A percentile compares a stretch with the other conserved stretches of the same genome.
Evolutionary conservation across 495 filamentous ascomycete species (phyloP).

Genomic region (Penicillium coffeae): DNA sequence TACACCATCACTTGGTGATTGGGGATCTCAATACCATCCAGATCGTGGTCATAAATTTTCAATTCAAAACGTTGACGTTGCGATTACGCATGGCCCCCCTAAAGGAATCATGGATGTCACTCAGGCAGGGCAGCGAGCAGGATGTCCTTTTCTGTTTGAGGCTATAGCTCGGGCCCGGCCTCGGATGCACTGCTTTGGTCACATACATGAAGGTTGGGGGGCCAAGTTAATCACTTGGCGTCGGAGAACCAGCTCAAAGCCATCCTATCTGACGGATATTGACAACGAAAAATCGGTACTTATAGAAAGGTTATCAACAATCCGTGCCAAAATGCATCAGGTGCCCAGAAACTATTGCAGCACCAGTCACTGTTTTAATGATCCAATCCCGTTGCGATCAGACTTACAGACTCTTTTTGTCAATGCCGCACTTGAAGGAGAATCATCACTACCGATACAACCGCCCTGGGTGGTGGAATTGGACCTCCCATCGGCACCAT

Average conservation of each 20-base stretch:
- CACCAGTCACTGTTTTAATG: slow-evolving; percentile 34
- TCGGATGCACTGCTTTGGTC: slow-evolving; percentile 65
- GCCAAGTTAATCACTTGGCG: slow-evolving; percentile 57
- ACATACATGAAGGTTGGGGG: slow-evolving; percentile 70
- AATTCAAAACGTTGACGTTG: slow-evolving; percentile 52
- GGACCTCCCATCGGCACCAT: slow-evolving; percentile 39
- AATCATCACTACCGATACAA: slow-evolving; percentile 32
- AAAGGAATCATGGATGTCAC: slow-evolving; percentile 50
- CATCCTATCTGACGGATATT: slow-evolving; percentile 45
- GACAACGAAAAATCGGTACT: slow-evolving; percentile 39
- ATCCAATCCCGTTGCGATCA: slow-evolving; percentile 24
- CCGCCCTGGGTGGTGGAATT: slow-evolving; percentile 53
- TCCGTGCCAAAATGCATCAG: too few relatives aligned
- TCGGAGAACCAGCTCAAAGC: slow-evolving; percentile 22
- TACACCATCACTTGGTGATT: slow-evolving; percentile 51
- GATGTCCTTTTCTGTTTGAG: slow-evolving; percentile 54
- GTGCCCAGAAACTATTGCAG: slow-evolving; percentile 5
- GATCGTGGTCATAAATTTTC: slow-evolving; percentile 44
- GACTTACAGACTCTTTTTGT: slow-evolving; percentile 59
- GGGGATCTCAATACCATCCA: slow-evolving; percentile 57
- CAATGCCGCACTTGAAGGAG: slow-evolving; percentile 56
- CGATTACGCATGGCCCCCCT: slow-evolving; percentile 69
- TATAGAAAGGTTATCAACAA: slow-evolving; percentile 37
- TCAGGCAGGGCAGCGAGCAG: slow-evolving; percentile 32
- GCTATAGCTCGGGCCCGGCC: slow-evolving; percentile 53